Evolutionary conservation across 768 basidiomycete genomes (phyloP).

Genomic region (Phylloporus arenicola): DNA sequence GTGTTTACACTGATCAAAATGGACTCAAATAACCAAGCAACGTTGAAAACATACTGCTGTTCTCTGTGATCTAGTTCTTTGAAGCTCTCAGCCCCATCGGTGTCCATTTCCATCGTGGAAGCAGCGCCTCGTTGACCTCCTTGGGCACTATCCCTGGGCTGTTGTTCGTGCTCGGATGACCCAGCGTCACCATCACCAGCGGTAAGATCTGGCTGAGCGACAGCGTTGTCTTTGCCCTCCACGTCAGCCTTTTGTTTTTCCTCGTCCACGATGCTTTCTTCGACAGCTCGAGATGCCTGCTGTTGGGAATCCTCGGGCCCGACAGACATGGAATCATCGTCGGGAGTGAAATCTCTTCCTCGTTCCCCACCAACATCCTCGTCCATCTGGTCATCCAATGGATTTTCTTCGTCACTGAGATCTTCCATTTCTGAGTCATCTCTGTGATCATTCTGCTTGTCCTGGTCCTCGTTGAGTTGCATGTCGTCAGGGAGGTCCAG

Average conservation of each 20-base stretch:
- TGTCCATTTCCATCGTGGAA: conserved; percentile 9
- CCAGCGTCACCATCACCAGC: conserved; percentile 22
- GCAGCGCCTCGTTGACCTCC: conserved; percentile 19
- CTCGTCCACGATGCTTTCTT: conserved; percentile 12
- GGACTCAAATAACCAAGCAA: neutral
- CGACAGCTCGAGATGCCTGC: conserved; percentile 13
- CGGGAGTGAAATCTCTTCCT: conserved; percentile 5
- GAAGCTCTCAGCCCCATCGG: conserved; percentile 20
- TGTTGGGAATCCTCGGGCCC: conserved; percentile 23
- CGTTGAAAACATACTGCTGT: conserved; percentile 12
- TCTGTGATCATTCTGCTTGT: conserved; percentile 24
- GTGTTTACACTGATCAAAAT: conserved; percentile 5
- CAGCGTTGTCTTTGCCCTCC: conserved; percentile 21
- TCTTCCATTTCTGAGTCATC: conserved; percentile 33
- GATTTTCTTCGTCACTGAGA: conserved; percentile 29
- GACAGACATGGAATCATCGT: conserved; percentile 19
- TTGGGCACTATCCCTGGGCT: conserved; percentile 15
- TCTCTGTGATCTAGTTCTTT: conserved; percentile 15
- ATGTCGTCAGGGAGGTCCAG: conserved; percentile 89
- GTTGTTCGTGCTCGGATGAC: conserved; percentile 13
- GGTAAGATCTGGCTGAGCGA: conserved; percentile 35
- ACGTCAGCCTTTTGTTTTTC: conserved; percentile 30
- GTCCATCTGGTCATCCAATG: conserved; percentile 23
- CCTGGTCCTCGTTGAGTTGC: conserved; percentile 44
- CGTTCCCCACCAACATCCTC: conserved; percentile 16